Conservation (phyloP, 75 land plant genomes). For the Chamaecyparis obtusa region DNA sequence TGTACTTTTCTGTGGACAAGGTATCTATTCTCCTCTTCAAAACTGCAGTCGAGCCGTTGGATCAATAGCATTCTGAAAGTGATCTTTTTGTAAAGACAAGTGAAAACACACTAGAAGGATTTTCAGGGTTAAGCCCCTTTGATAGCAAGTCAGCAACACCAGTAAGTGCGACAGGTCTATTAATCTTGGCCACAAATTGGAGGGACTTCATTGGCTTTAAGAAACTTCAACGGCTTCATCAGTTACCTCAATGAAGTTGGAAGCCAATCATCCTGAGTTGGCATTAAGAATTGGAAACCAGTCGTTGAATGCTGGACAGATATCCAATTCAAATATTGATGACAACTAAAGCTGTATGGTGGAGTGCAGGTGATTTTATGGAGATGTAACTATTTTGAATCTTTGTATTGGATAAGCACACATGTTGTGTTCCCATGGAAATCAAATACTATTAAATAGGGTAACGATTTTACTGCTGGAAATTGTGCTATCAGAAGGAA, state of each 20-base stretch:
- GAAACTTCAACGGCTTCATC: not conserved
- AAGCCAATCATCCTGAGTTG: not conserved
- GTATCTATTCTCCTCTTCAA: constrained; percentile 88
- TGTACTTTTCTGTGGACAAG: constrained; percentile 88
- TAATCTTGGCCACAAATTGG: not conserved
- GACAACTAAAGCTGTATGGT: not conserved
- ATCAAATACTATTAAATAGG: not conserved
- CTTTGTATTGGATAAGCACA: not conserved
- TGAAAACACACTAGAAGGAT: not conserved
- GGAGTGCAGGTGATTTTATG: not conserved
- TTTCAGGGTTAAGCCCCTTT: not conserved
- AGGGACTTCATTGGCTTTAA: not conserved
- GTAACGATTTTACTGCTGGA: not conserved
- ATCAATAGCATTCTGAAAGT: constrained; percentile 13
- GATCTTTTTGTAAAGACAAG: not conserved
- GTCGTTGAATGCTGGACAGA: not conserved
- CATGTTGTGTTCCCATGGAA: not conserved
- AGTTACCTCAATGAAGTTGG: not conserved
- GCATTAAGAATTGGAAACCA: not conserved
- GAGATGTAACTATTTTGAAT: not conserved
- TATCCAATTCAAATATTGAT: not conserved
- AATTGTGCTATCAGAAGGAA: not conserved
- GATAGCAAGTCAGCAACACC: not conserved
- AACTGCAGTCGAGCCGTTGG: constrained; percentile 58
- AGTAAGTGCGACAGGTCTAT: not conserved